Evolutionary conservation across 805 yeast genomes (phyloP).

Genomic region (Saccharomycopsis capsularis): DNA sequence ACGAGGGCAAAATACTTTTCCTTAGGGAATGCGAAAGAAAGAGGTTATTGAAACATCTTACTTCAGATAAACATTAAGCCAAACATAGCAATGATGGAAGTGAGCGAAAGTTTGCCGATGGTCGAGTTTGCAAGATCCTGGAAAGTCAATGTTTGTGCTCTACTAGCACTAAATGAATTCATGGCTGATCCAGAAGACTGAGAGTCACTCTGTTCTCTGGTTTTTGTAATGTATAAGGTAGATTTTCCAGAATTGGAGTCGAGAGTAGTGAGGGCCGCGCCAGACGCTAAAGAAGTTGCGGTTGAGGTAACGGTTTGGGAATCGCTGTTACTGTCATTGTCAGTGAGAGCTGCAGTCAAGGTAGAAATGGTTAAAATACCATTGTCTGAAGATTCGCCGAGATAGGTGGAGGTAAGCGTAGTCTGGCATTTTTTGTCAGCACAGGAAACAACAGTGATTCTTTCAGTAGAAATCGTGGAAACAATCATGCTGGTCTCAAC

Average conservation of each 20-base stretch:
- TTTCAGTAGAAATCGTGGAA: slow-evolving; percentile 22
- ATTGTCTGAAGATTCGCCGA: neutral
- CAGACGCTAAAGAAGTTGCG: neutral
- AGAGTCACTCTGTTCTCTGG: neutral
- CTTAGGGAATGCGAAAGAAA: no score
- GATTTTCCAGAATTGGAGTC: slow-evolving; percentile 7
- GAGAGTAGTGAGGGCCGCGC: neutral
- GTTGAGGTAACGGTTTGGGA: neutral
- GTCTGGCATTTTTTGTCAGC: slow-evolving; percentile 20
- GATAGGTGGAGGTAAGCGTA: slow-evolving; percentile 15
- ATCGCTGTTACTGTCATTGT: neutral
- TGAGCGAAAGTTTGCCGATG: neutral
- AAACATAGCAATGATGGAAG: neutral
- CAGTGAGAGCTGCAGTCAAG: neutral
- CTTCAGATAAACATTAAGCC: neutral
- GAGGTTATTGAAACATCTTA: no score
- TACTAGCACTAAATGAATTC: neutral
- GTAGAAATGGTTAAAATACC: slow-evolving; percentile 11
- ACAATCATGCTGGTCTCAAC: slow-evolving; percentile 21
- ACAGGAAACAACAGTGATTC: slow-evolving; percentile 20
- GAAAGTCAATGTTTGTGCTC: slow-evolving; percentile 10
- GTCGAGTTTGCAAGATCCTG: slow-evolving; percentile 6
- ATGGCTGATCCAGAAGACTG: neutral
- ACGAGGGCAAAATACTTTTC: no score
- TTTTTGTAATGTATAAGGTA: slow-evolving; percentile 5